Evolutionary conservation across 2,329 filamentous ascomycete genomes (phyloP).

Genomic region (Aotearoamyces nothofagi): DNA sequence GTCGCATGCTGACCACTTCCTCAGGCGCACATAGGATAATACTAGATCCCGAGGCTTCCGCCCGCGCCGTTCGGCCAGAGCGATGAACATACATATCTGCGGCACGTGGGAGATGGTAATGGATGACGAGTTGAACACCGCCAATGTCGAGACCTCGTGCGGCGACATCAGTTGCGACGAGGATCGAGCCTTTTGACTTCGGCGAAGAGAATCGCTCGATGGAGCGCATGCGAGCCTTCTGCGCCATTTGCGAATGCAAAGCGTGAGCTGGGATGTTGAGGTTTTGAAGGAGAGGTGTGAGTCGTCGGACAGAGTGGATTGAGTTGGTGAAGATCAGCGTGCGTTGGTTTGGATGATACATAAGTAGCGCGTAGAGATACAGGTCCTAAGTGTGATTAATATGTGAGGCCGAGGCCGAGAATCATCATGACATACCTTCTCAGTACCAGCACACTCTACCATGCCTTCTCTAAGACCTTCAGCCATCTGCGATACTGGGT

Average conservation of each 20-base stretch:
- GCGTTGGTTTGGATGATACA: conserved; percentile 67
- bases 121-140: conserved; percentile 74
- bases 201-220: conserved; percentile 73
- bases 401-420: background rate
- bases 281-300: conserved; percentile 72
- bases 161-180: conserved; percentile 87
- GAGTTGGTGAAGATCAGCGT: conserved; percentile 93
- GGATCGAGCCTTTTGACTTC: conserved; percentile 41
- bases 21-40: conserved; percentile 84
- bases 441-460: conserved; percentile 81
- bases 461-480: conserved; percentile 73
- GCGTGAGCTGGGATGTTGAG: conserved; percentile 63
- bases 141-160: conserved; percentile 89
- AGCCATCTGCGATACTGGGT: conserved; percentile 82
- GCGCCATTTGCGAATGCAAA: conserved; percentile 86
- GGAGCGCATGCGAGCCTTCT: conserved; percentile 87
- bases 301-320: conserved; percentile 76
- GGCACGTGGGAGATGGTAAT: conserved; percentile 86
- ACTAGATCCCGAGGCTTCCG: conserved; percentile 60
- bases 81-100: conserved; percentile 93
- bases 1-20: conserved; percentile 70
- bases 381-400: conserved; percentile 44
- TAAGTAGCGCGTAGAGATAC: conserved; percentile 76
- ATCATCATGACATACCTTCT: conserved; percentile 48
- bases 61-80: conserved; percentile 85